Conservation (phyloP, 2,329 filamentous ascomycete species). For the Arthrinium phaeospermum region DNA sequence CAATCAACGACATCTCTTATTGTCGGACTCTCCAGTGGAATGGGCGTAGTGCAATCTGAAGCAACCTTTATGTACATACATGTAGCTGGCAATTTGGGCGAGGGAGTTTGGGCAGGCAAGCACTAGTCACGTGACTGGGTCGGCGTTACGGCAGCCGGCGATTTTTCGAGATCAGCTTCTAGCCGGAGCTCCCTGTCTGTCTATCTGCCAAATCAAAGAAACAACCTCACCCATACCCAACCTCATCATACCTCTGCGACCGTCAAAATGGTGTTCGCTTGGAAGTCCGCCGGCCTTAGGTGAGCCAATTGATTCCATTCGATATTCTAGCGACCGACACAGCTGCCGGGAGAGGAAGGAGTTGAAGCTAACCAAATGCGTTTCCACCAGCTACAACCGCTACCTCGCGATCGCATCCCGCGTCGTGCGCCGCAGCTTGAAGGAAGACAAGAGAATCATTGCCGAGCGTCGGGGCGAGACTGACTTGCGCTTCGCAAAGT, state of each 20-base stretch:
- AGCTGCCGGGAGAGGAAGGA: slow-evolving; percentile 19
- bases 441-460: slow-evolving; percentile 87
- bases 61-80: not conserved
- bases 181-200: slow-evolving; percentile 17
- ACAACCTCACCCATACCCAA: slow-evolving; percentile 34
- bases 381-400: slow-evolving; percentile 88
- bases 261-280: slow-evolving; percentile 91
- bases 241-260: slow-evolving; percentile 39
- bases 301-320: slow-evolving; percentile 57
- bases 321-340: slow-evolving; percentile 20
- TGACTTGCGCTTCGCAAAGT: slow-evolving; percentile 91
- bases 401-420: slow-evolving; percentile 96
- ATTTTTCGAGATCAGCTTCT: slow-evolving; percentile 20
- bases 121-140: slow-evolving; percentile 19
- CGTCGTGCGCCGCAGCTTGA: slow-evolving; percentile 93
- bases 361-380: slow-evolving; percentile 41
- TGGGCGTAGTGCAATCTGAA: not conserved
- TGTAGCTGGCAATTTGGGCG: not conserved
- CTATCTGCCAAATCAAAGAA: slow-evolving; percentile 7
- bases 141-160: slow-evolving; percentile 15
- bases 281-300: slow-evolving; percentile 98
- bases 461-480: slow-evolving; percentile 90
- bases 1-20: too few species aligned
- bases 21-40: not conserved
- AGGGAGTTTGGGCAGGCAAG: not conserved